These are phyloP conservation scores for Biscutella laevigata DNA, from an alignment of 441 rosid genomes.

Conservation along the genomic window DNA sequence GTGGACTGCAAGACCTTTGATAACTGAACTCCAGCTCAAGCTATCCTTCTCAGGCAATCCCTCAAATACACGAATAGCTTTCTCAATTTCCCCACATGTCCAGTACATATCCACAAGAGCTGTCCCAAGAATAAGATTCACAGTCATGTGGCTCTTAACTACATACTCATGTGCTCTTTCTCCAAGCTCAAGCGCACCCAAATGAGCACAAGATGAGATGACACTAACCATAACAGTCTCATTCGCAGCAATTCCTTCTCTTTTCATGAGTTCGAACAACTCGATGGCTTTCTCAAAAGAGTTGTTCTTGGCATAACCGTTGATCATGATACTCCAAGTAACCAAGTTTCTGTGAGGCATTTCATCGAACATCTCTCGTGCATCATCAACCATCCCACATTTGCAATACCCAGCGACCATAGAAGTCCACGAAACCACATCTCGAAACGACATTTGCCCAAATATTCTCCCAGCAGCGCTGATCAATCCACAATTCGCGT, in stretches of 20 bases:
- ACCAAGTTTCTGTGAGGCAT: constrained; percentile 63
- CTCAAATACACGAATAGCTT: constrained; percentile 40
- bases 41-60: constrained; percentile 45
- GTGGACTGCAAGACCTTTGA: constrained; percentile 63
- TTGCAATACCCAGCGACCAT: constrained; percentile 44
- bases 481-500: constrained; percentile 38
- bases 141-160: constrained; percentile 27
- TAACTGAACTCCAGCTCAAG: constrained; percentile 55
- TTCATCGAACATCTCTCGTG: constrained; percentile 55
- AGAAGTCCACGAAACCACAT: constrained; percentile 69
- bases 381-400: constrained; percentile 37
- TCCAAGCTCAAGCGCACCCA: constrained; percentile 53
- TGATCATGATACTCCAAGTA: constrained; percentile 65
- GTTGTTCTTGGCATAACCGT: constrained; percentile 42
- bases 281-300: constrained; percentile 40
- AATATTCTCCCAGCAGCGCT: constrained; percentile 39
- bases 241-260: constrained; percentile 41
- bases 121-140: constrained; percentile 55
- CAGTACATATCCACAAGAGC: constrained; percentile 61
- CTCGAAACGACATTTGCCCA: constrained; percentile 26
- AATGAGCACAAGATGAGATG: constrained; percentile 55
- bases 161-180: constrained; percentile 50
- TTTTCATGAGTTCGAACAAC: constrained; percentile 40
- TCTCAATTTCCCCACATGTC: constrained; percentile 49
- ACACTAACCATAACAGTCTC: constrained; percentile 69